phyloP scores from a whole-genome alignment of 2,329 filamentous ascomycete species.

The Fulvia fulva region DNA sequence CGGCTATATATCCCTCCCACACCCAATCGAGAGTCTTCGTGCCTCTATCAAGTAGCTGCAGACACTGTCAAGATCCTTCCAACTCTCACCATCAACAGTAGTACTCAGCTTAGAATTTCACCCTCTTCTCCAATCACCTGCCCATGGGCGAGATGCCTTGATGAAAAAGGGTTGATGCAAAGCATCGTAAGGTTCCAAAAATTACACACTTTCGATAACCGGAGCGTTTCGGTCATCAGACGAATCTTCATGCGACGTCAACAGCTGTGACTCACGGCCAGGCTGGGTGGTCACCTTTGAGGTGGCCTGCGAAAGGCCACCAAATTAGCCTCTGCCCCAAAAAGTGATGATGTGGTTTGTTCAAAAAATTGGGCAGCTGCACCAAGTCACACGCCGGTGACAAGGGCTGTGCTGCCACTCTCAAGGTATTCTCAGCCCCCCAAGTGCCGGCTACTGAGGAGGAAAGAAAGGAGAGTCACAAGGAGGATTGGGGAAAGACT shows the following conservation, averaged over 20 bases:
- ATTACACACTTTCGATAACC: not conserved
- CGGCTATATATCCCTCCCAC: too few relatives aligned
- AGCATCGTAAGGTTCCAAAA: not conserved
- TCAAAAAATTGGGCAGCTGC: not conserved
- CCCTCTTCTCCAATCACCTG: not conserved
- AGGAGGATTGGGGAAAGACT: not conserved
- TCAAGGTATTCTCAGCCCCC: not conserved
- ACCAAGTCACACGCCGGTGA: too few relatives aligned
- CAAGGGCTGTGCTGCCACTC: not conserved
- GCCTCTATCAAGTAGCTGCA: too few relatives aligned
- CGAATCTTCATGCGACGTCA: not conserved
- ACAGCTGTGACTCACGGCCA: not conserved
- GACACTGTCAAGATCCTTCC: not conserved
- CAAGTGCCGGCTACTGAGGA: not conserved
- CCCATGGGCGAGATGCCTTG: not conserved
- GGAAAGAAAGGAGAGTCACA: not conserved
- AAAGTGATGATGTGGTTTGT: not conserved
- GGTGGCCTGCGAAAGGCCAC: not conserved
- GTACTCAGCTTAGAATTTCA: too few relatives aligned
- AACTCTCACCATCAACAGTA: not conserved
- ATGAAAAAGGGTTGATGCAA: not conserved
- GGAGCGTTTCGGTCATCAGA: not conserved
- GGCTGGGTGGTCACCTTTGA: not conserved
- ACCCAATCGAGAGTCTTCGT: too few relatives aligned
- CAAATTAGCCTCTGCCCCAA: not conserved